Base-by-base conservation (phyloP, 2,329 filamentous ascomycete species). In the Cadophora sp. region DNA sequence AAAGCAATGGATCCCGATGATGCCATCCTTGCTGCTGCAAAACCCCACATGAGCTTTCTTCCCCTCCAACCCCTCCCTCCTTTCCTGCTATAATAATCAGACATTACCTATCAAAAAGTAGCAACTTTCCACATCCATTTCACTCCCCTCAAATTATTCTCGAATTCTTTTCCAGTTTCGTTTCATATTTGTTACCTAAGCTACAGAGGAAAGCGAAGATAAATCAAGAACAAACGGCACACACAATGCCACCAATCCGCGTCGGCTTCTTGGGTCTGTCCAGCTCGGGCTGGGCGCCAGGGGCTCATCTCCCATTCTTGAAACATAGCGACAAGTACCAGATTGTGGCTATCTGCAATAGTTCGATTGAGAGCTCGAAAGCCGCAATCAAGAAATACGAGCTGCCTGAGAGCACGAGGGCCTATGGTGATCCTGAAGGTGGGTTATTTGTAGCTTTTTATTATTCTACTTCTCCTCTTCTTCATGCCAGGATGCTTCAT, bases 341-440 rank as follows among this genome's bases (percentile, higher is more conserved):
- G 34, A 81, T 86, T 67, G 79, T 81, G n/a, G 84, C 84, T 8
- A 77, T 86, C 1, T 81, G 82, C 71, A 86, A 86, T 75, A 82
- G 81, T 22, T 81, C 78, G 12, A 75, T 80, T 46, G 77, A 80
- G 7, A 80, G 81, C 1, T 82, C 83, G 0, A 70, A 78, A 56
- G 77, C 74, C 19, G 81, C 84, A 4, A 82, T 85, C 56, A 70
- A 78, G 46, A 61, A 69, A 4, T 82, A 82, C 71, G 72, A 75
- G 1, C 76, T 86, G 8, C 76, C 78, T 0, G 19, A 74, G 0
- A 73, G 73, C 0, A 81, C 78, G 16, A 83, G 82, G 68, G 80
- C 82, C 1, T 83, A 86, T 71, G 82, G 79, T 22, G 76, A 78
- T 53, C 76, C 81, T 0, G 70, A 79, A 29, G 80, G 73, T 73